Evolutionary conservation across 768 basidiomycete genomes (phyloP).

Genomic region (Rhodosporidiobolus odoratus): DNA sequence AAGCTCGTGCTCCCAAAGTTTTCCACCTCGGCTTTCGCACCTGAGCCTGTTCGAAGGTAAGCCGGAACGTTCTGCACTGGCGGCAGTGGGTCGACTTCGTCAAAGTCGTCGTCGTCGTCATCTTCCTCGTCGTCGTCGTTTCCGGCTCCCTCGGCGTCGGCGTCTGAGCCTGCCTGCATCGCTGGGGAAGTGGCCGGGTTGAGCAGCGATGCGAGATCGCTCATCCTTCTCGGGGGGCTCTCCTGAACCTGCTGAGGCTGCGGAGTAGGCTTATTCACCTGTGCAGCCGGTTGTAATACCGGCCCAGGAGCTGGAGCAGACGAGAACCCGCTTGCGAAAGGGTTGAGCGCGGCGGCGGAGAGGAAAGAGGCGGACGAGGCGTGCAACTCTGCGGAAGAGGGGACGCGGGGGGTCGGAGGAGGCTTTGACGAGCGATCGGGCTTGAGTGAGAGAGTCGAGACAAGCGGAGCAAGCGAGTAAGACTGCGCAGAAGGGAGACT

Average conservation of each 20-base stretch:
- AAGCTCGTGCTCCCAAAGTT: conserved; percentile 4
- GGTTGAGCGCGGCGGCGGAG: background rate
- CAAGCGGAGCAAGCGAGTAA: conserved; percentile 9
- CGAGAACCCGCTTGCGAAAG: background rate
- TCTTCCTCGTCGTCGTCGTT: background rate
- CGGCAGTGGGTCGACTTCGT: conserved; percentile 1
- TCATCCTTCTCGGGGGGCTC: background rate
- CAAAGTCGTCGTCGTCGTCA: conserved; percentile 15
- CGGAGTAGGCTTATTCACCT: background rate
- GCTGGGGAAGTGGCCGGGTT: conserved; percentile 7
- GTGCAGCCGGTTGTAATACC: background rate
- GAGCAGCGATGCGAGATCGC: background rate
- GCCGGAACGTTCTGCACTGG: background rate
- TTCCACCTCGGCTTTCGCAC: conserved; percentile 5
- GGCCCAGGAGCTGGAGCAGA: background rate
- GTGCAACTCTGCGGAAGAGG: background rate
- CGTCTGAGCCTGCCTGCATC: background rate
- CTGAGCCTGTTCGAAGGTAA: background rate
- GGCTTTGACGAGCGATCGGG: conserved; percentile 7
- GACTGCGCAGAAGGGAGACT: background rate
- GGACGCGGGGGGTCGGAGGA: conserved; percentile 1
- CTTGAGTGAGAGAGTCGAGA: conserved; percentile 10
- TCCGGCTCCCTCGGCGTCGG: background rate
- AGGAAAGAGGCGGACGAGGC: background rate
- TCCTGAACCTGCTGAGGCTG: background rate